phyloP scores from a whole-genome alignment of 352 stramenopile genomes.

The Globisporangium spinosum region DNA sequence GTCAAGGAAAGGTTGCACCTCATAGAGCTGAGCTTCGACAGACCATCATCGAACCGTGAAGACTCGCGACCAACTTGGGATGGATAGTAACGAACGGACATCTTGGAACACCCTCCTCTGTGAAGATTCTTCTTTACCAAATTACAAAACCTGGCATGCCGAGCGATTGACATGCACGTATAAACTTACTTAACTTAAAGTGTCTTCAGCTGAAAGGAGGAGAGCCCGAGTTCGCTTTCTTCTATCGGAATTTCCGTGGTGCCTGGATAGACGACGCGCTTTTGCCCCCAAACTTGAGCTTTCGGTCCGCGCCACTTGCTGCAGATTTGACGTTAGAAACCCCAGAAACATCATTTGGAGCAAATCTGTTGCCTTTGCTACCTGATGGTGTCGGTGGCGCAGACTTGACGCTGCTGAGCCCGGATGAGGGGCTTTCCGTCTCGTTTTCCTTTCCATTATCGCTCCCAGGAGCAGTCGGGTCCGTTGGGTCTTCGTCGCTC shows the following conservation, averaged over 20 bases:
- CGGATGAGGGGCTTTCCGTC: background rate
- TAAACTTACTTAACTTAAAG: slow-evolving; percentile 16
- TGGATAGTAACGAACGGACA: background rate
- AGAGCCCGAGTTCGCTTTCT: background rate
- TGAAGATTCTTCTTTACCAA: slow-evolving; percentile 1
- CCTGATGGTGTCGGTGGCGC: slow-evolving; percentile 7
- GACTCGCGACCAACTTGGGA: background rate
- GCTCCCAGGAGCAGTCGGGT: background rate
- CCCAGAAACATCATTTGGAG: background rate
- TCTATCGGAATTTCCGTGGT: slow-evolving; percentile 19
- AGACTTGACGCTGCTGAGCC: slow-evolving; percentile 7
- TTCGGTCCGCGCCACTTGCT: slow-evolving; percentile 10
- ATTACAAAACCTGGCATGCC: slow-evolving; percentile 1
- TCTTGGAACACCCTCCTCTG: background rate
- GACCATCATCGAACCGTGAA: background rate
- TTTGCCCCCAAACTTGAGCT: slow-evolving; percentile 16
- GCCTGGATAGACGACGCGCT: slow-evolving; percentile 16
- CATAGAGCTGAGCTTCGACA: background rate
- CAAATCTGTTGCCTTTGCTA: slow-evolving; percentile 10
- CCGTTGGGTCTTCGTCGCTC: slow-evolving; percentile 13
- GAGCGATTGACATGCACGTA: slow-evolving; percentile 2
- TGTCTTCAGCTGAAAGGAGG: background rate
- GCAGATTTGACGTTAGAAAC: slow-evolving; percentile 10
- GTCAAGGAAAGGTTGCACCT: background rate
- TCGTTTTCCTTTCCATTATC: slow-evolving; percentile 5